Conservation (phyloP, 129 eudicot genomes). For the Centella asiatica region DNA sequence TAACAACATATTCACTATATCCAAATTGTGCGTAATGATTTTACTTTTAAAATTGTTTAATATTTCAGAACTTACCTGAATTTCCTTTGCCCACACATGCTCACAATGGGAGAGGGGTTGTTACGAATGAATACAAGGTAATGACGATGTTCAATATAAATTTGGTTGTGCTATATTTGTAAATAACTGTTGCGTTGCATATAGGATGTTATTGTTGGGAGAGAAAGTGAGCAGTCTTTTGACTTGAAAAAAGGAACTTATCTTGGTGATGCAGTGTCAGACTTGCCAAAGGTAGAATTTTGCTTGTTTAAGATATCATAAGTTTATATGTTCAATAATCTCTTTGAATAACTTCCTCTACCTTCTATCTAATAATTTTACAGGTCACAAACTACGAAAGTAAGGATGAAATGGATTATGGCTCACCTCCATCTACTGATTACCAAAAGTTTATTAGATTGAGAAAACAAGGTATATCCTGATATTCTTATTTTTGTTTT, state of each 20-base stretch:
- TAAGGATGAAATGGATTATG: constrained; percentile 50
- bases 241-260: constrained; percentile 30
- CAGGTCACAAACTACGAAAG: constrained; percentile 48
- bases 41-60: constrained; percentile 2
- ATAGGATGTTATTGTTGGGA: constrained; percentile 46
- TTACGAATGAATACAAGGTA: constrained; percentile 51
- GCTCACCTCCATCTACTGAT: constrained; percentile 27
- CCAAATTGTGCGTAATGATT: too few relatives aligned
- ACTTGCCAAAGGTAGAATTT: constrained; percentile 40
- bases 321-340: too few relatives aligned
- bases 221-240: constrained; percentile 21
- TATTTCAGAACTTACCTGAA: constrained; percentile 53
- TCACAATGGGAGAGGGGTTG: constrained; percentile 42
- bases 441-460: constrained; percentile 55
- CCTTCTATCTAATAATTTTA: neutral
- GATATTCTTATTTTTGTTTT: neutral
- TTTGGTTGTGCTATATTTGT: neutral
- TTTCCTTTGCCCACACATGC: constrained; percentile 71
- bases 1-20: too few relatives aligned
- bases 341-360: neutral
- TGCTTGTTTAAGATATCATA: neutral
- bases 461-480: constrained; percentile 35
- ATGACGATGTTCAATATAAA: neutral
- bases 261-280: constrained; percentile 73
- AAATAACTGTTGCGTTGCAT: neutral